phyloP scores from a whole-genome alignment of 768 basidiomycete species.

The Suillus fuscotomentosus region DNA sequence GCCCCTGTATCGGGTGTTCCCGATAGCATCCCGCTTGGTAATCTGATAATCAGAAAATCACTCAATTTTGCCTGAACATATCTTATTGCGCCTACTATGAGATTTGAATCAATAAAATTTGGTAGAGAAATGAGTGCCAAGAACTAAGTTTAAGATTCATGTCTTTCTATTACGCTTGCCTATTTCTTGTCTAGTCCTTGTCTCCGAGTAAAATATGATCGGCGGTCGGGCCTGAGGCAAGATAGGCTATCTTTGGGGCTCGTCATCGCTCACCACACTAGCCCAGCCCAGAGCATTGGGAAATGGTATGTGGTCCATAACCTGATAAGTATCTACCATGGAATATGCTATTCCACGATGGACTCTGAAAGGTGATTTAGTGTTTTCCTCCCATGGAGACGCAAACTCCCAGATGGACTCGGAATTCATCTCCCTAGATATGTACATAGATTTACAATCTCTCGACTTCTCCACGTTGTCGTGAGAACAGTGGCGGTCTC shows the following conservation, averaged over 20 bases:
- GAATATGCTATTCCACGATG: neutral
- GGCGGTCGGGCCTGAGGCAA: constrained; percentile 3
- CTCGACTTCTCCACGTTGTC: neutral
- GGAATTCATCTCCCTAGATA: neutral
- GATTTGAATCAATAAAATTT: neutral
- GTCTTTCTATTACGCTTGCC: neutral
- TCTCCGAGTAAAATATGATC: neutral
- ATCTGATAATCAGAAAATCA: neutral
- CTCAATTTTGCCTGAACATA: neutral
- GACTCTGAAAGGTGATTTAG: neutral
- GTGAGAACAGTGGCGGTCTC: constrained; percentile 1
- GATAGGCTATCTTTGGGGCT: neutral
- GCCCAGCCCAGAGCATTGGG: neutral
- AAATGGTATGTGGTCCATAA: neutral
- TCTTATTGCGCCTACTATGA: neutral
- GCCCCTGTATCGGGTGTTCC: neutral
- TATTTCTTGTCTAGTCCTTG: neutral
- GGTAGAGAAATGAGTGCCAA: neutral
- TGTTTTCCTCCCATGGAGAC: neutral
- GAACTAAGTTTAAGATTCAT: neutral
- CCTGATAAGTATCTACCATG: neutral
- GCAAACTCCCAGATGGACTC: neutral
- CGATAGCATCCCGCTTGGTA: neutral
- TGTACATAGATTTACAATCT: neutral
- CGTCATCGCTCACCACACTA: neutral